A percentile compares a stretch with the other conserved stretches of the same genome.
phyloP scores from a whole-genome alignment of 306 rosid species.

The Gastrolobium bilobum region DNA sequence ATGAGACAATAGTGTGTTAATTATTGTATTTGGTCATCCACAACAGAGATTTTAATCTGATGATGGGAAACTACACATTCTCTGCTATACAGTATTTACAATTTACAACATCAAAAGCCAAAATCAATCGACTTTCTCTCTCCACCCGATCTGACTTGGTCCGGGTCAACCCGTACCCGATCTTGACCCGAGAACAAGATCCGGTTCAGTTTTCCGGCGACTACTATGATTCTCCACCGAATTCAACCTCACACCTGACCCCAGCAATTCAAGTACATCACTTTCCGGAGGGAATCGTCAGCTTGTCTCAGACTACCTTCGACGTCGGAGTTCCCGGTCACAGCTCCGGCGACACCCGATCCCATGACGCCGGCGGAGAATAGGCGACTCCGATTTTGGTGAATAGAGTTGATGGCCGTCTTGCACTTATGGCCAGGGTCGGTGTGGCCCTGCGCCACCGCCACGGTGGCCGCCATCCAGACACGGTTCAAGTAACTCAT shows the following conservation, averaged over 20 bases:
- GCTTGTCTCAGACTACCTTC: slow-evolving; percentile 55
- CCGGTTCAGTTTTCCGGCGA: slow-evolving; percentile 25
- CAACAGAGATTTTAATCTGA: neutral
- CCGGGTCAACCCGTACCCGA: slow-evolving; percentile 10
- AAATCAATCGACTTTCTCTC: neutral
- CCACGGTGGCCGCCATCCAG: slow-evolving; percentile 86
- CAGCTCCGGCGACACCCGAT: slow-evolving; percentile 49
- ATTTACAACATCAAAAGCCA: slow-evolving; percentile 42
- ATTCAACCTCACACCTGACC: slow-evolving; percentile 71
- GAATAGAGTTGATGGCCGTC: slow-evolving; percentile 68
- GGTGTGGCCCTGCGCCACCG: slow-evolving; percentile 71
- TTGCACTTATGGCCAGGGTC: slow-evolving; percentile 70
- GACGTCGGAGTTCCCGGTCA: slow-evolving; percentile 50
- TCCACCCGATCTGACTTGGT: slow-evolving; percentile 46
- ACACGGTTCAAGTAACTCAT: slow-evolving; percentile 74
- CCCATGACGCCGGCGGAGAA: slow-evolving; percentile 55
- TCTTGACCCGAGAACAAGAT: neutral
- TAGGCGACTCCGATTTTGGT: slow-evolving; percentile 56
- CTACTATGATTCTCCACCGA: slow-evolving; percentile 25
- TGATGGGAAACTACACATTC: slow-evolving; percentile 1
- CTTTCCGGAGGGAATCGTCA: slow-evolving; percentile 82
- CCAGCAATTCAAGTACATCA: slow-evolving; percentile 97
- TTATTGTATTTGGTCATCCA: neutral
- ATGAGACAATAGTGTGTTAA: neutral
- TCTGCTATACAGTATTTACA: slow-evolving; percentile 26